Conservation (phyloP, 1,139 yeast genomes). For the Ogataea hybrid region DNA sequence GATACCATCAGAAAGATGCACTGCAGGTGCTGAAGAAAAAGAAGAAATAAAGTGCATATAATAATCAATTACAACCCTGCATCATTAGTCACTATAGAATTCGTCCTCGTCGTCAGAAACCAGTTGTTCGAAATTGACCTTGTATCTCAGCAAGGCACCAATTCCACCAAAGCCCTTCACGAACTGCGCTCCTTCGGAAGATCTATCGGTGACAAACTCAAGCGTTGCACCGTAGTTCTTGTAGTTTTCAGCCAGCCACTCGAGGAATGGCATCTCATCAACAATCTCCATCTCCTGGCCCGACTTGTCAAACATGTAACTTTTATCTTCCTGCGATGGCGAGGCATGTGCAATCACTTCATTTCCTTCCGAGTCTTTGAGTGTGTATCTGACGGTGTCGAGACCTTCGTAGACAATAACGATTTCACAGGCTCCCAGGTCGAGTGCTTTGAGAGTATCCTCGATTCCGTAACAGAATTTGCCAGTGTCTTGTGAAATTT, state of each 20-base stretch:
- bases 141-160: constrained; percentile 94
- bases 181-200: constrained; percentile 98
- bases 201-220: constrained; percentile 94
- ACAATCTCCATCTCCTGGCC: constrained; percentile 88
- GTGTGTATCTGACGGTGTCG: constrained; percentile 77
- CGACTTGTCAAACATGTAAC: constrained; percentile 78
- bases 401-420: constrained; percentile 91
- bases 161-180: constrained; percentile 98
- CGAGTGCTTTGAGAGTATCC: constrained; percentile 93
- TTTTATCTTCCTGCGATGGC: constrained; percentile 71
- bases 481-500: constrained; percentile 95
- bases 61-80: neutral
- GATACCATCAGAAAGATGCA: constrained; percentile 69
- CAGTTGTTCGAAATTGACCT: constrained; percentile 94
- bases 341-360: constrained; percentile 72
- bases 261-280: constrained; percentile 80
- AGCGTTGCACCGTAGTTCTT: constrained; percentile 90
- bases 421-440: constrained; percentile 92
- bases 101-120: constrained; percentile 87
- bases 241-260: constrained; percentile 98
- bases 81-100: constrained; percentile 55
- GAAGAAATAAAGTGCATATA: constrained; percentile 17
- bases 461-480: constrained; percentile 97
- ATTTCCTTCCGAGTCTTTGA: constrained; percentile 80
- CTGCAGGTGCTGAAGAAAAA: constrained; percentile 57